Evolutionary conservation across 1,284 basidiomycete genomes (phyloP), one percentile per base, ranked within the genome.

Genomic region (Trichosporon ovoides): DNA sequence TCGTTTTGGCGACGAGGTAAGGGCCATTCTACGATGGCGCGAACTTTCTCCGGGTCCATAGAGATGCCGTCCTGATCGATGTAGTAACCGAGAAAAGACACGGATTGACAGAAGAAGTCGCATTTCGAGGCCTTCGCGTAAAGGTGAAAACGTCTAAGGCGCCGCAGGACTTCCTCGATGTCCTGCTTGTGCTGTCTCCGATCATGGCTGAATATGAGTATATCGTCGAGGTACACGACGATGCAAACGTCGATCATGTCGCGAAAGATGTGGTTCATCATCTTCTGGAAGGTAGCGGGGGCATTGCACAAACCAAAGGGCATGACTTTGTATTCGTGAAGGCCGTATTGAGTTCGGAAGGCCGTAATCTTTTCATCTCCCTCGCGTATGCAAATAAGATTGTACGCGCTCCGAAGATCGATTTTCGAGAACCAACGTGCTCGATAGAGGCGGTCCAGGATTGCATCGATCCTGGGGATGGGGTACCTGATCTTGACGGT

Each of bases 1-100:
- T 77, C 69, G 36, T 68, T 13, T 64, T 19, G 78, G 59, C 2
- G 65, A 0, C 43, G 60, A 2, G 80, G 81, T 3, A 28, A 31
- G 0, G 76, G 77, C 81, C 81, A 83, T 13, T 71, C 58, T 1
- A 52, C 22, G 35, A 82, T 72, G 1, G 71, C 66, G 2, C 70
- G 34, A 0, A 83, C 59, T 63, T 83, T 83, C 1, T 54, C 62
- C 0, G 68, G 64, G 54, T 80, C 74, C 80, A 82, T 81, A 0
- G 40, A 20, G 16, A 83, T 62, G 7, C 73, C 68, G 19, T 40
- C 19, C 16, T 10, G 10, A 3, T 16, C 19, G 13, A 40, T 18
- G 16, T 18, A 16, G 9, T 38, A 37, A 22, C 81, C 79, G 0
- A 82, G 70, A 65, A 78, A 83, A 38, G 79, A 71, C 13, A 38